Conservation (phyloP, 345 rosid genomes). For the Salix viminalis region DNA sequence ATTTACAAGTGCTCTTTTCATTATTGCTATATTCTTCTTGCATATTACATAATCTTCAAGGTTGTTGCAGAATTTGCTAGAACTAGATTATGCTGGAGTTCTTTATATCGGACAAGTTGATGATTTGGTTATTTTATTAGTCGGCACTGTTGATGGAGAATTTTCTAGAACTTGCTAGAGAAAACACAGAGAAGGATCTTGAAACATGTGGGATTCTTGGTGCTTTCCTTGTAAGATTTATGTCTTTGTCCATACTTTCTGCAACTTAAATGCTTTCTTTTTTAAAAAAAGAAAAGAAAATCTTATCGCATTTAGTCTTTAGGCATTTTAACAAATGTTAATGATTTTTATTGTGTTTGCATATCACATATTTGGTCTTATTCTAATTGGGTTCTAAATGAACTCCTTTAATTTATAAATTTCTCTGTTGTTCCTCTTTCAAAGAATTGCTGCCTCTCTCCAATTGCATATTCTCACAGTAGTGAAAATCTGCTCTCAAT, state of each 20-base stretch:
- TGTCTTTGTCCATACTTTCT: background rate
- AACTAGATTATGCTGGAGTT: background rate
- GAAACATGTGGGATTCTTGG: slow-evolving; percentile 91
- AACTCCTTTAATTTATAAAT: background rate
- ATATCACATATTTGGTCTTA: background rate
- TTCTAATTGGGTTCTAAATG: background rate
- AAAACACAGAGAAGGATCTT: slow-evolving; percentile 77
- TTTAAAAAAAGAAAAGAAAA: too few relatives aligned
- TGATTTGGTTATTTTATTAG: slow-evolving; percentile 24
- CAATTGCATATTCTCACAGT: background rate
- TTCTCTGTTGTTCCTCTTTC: background rate
- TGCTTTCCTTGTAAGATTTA: slow-evolving; percentile 66
- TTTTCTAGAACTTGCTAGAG: slow-evolving; percentile 79
- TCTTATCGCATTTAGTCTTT: background rate
- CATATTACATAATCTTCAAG: background rate
- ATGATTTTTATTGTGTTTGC: background rate
- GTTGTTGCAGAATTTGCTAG: background rate
- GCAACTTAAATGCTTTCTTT: background rate
- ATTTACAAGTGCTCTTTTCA: background rate
- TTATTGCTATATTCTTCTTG: background rate
- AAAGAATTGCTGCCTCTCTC: background rate
- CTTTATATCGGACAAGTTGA: slow-evolving; percentile 1
- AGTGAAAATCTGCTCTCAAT: too few relatives aligned
- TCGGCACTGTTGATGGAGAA: slow-evolving; percentile 70
- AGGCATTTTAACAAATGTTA: background rate